Conservation (phyloP, 2,329 filamentous ascomycete species). For the Teratosphaeria nubilosa region DNA sequence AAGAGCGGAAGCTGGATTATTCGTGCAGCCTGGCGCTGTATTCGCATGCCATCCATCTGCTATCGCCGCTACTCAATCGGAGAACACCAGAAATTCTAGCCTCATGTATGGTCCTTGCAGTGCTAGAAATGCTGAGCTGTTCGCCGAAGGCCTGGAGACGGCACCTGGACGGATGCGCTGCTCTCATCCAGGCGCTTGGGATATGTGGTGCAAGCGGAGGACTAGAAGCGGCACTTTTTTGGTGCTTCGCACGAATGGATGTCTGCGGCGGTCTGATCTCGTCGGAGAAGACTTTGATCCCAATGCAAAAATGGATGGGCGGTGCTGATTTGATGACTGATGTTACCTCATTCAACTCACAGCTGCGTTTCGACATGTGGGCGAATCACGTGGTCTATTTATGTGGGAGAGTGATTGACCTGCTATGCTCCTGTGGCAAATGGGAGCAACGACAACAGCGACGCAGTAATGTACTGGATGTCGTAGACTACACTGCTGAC, state of each 20-base stretch:
- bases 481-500: constrained; percentile 19
- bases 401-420: constrained; percentile 35
- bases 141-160: constrained; percentile 43
- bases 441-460: constrained; percentile 19
- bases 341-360: constrained; percentile 27
- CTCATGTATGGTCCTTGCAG: constrained; percentile 39
- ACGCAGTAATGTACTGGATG: constrained; percentile 13
- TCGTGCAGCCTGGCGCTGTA: constrained; percentile 45
- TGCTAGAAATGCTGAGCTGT: constrained; percentile 41
- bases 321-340: constrained; percentile 29
- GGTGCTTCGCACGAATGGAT: constrained; percentile 51
- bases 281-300: constrained; percentile 40
- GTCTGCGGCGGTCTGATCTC: constrained; percentile 47
- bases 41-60: constrained; percentile 40
- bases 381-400: constrained; percentile 52
- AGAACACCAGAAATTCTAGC: constrained; percentile 38
- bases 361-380: constrained; percentile 43
- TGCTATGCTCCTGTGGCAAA: constrained; percentile 21
- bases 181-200: constrained; percentile 41
- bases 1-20: constrained; percentile 33
- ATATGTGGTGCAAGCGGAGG: constrained; percentile 44
- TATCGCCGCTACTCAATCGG: constrained; percentile 34
- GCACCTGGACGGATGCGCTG: constrained; percentile 48
- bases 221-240: constrained; percentile 45
- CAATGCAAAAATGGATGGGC: constrained; percentile 39